phyloP scores from a whole-genome alignment of 352 stramenopile genomes.

The Thraustotheca clavata region DNA sequence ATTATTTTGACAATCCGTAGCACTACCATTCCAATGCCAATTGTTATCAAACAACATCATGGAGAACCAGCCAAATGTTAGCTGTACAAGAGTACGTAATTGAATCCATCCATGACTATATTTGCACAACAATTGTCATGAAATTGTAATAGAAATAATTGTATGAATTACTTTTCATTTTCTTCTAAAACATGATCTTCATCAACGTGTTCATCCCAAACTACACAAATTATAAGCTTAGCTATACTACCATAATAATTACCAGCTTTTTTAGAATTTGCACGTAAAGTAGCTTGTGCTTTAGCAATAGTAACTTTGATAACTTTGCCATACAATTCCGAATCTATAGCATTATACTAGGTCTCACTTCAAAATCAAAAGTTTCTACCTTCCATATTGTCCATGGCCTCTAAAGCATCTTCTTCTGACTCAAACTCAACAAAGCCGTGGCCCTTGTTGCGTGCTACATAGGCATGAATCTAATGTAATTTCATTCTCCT shows the following conservation, averaged over 20 bases:
- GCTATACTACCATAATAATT: not conserved
- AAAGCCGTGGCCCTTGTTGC: conserved; percentile 90
- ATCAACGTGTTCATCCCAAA: not conserved
- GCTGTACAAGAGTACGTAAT: too few species aligned
- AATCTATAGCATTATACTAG: conserved; percentile 41
- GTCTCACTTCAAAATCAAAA: not conserved
- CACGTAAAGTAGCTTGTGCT: conserved; percentile 22
- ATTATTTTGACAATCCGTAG: too few species aligned
- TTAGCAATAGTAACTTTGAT: conserved; percentile 90
- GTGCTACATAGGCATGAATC: conserved; percentile 32
- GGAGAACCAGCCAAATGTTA: too few species aligned
- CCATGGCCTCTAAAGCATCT: conserved; percentile 86
- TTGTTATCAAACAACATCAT: too few species aligned
- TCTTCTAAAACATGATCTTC: not conserved
- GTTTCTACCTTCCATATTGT: conserved; percentile 90
- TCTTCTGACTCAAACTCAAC: conserved; percentile 88
- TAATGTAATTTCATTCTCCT: too few species aligned
- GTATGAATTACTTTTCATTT: too few species aligned
- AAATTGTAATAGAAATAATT: too few species aligned
- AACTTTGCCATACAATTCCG: conserved; percentile 88
- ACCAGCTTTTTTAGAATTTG: not conserved
- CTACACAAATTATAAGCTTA: not conserved
- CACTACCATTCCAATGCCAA: too few species aligned
- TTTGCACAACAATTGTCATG: too few species aligned
- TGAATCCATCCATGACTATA: too few species aligned